Evolutionary conservation across 805 yeast species (phyloP), one percentile per base, ranked within the genome.

Genomic region (Tetrapisispora fleetii): DNA sequence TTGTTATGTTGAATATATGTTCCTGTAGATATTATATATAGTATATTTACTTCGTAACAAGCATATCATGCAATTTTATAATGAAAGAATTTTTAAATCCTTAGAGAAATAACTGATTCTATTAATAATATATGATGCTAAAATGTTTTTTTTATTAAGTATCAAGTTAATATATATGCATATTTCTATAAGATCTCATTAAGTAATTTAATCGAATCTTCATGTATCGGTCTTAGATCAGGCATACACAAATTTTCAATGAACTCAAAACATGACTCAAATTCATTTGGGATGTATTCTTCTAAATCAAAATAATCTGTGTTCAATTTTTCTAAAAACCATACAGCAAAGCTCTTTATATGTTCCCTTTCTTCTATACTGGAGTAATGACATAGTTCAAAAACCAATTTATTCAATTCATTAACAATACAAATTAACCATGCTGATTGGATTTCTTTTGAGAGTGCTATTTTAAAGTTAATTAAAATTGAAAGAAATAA

Each of bases 1-100:
- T 27, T 40, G 28, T 40, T 9, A 40, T 27, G 8, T 22, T 40
- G n/a, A 17, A 27, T 27, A 40, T 40, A 40, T 17, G 27, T 27
- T 27, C 43, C 43, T 40, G 43, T 40, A 40, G 21, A 40, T 40
- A 40, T 27, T 40, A 24, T 24, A 24, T 40, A 40, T 30, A 17
- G 21, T 38, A 38, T 38, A 38, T 14, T 39, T 39, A 39, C 24
- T 22, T 22, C 42, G 11, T 24, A 39, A 40, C 28, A 40, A 9
- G 8, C 28, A 24, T 8, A 24, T 8, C 28, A 24, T 24, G 28
- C 28, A 24, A 24, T 24, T 24, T 24, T 24, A 24, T 24, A 24
- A 24, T 24, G 4, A 24, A 24, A 24, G 28, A 6, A 24, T 4
- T 24, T 24, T 24, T 6, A 6, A 24, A 24, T 6, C 8, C 8